These are phyloP conservation scores for Russula ochroleuca DNA, from an alignment of 768 basidiomycete genomes.

Conservation along the genomic window DNA sequence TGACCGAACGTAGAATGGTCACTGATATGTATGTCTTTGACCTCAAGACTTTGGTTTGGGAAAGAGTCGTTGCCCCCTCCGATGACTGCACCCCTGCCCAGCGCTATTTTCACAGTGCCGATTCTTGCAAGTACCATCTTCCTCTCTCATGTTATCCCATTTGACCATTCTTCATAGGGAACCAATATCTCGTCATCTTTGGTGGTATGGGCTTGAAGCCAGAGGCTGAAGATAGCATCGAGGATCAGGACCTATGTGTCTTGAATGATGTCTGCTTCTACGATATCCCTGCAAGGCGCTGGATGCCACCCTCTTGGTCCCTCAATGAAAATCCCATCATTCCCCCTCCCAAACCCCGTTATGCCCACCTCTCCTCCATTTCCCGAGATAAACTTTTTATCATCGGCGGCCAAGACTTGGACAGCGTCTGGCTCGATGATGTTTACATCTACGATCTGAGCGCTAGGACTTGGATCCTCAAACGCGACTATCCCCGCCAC, in stretches of 20 bases:
- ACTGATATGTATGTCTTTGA: conserved; percentile 89
- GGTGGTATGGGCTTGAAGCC: conserved; percentile 90
- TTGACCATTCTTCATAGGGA: conserved; percentile 49
- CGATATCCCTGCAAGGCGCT: conserved; percentile 63
- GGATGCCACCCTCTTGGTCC: conserved; percentile 54
- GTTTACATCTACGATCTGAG: conserved; percentile 84
- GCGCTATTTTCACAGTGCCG: conserved; percentile 93
- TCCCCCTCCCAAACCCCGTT: conserved; percentile 76
- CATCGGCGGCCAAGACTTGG: conserved; percentile 93
- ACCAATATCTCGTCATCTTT: conserved; percentile 86
- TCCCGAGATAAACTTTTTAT: conserved; percentile 81
- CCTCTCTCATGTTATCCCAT: not conserved
- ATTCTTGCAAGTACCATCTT: conserved; percentile 55
- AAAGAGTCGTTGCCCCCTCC: conserved; percentile 52
- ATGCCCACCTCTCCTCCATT: conserved; percentile 90
- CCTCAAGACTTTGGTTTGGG: conserved; percentile 77
- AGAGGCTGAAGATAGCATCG: conserved; percentile 56
- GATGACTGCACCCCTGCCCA: conserved; percentile 74
- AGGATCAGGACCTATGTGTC: conserved; percentile 86
- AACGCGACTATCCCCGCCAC: conserved; percentile 82
- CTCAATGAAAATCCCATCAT: conserved; percentile 40
- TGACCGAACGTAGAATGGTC: conserved; percentile 83
- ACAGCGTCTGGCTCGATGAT: conserved; percentile 91
- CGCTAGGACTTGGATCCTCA: conserved; percentile 69
- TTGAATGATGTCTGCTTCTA: conserved; percentile 89